phyloP scores from a whole-genome alignment of 495 filamentous ascomycete species.

The Neurospora sp. region DNA sequence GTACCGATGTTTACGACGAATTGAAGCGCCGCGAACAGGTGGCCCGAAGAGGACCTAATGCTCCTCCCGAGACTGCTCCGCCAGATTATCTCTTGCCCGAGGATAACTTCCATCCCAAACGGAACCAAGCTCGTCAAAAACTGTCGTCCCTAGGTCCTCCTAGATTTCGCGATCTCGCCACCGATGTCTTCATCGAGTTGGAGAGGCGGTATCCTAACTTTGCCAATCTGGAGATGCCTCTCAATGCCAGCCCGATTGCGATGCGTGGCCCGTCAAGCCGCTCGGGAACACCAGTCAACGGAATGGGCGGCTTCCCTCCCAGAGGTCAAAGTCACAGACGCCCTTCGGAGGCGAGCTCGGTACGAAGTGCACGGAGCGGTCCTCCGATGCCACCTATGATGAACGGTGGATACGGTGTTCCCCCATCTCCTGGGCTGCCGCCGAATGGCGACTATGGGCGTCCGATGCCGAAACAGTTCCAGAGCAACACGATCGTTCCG shows the following conservation, averaged over 20 bases:
- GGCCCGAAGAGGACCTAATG: slow-evolving; percentile 41
- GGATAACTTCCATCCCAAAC: slow-evolving; percentile 85
- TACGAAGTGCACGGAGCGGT: slow-evolving; percentile 25
- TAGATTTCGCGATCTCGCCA: slow-evolving; percentile 82
- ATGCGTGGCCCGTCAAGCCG: slow-evolving; percentile 44
- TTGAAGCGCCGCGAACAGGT: slow-evolving; percentile 69
- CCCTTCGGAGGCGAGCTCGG: slow-evolving; percentile 46
- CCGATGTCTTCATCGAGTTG: slow-evolving; percentile 90
- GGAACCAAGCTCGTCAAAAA: slow-evolving; percentile 91
- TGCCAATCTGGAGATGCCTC: slow-evolving; percentile 51
- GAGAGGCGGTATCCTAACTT: slow-evolving; percentile 86
- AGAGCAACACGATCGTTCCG: slow-evolving; percentile 90
- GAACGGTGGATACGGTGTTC: slow-evolving; percentile 34
- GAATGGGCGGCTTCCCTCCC: slow-evolving; percentile 35
- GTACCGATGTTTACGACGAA: slow-evolving; percentile 96
- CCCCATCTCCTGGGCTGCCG: slow-evolving; percentile 31
- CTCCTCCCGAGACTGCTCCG: slow-evolving; percentile 39
- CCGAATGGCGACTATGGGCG: slow-evolving; percentile 30
- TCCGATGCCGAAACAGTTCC: slow-evolving; percentile 80
- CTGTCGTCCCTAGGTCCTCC: slow-evolving; percentile 76
- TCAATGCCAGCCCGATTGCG: slow-evolving; percentile 59
- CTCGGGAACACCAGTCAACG: slow-evolving; percentile 45
- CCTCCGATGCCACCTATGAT: slow-evolving; percentile 14
- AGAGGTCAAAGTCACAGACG: slow-evolving; percentile 33
- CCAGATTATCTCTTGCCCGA: slow-evolving; percentile 73